A percentile compares a stretch with the other conserved stretches of the same genome.
These are phyloP conservation scores for Elongisporangium anandrum DNA, from an alignment of 352 stramenopile genomes.

Conservation along the genomic window DNA sequence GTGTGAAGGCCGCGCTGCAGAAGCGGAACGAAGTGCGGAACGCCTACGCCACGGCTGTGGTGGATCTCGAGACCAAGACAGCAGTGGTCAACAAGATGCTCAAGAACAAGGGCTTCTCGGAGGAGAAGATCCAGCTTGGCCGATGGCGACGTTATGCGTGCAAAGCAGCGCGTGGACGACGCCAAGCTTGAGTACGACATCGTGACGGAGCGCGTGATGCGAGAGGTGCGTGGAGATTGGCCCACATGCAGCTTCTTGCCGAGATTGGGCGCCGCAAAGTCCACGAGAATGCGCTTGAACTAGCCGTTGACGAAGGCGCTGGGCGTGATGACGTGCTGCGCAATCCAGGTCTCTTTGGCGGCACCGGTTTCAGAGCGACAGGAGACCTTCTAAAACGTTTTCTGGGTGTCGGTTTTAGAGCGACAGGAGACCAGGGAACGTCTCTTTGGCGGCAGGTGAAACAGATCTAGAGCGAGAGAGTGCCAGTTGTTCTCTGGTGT, in stretches of 20 bases:
- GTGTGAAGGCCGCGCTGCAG: conserved; percentile 85
- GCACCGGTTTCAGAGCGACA: too few species aligned
- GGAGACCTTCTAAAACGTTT: too few species aligned
- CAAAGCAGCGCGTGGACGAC: conserved; percentile 84
- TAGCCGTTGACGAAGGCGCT: conserved; percentile 8
- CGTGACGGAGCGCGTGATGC: conserved; percentile 91
- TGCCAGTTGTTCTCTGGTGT: too few species aligned
- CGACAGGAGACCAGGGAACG: too few species aligned
- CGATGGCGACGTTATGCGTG: conserved; percentile 64
- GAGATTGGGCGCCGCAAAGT: conserved; percentile 82
- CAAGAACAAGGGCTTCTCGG: conserved; percentile 58
- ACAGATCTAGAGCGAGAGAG: too few species aligned
- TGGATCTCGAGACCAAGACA: conserved; percentile 87
- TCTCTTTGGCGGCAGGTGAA: too few species aligned
- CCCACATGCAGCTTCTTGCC: conserved; percentile 85
- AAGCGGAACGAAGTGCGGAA: conserved; percentile 91
- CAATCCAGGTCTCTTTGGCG: too few species aligned
- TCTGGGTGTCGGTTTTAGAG: too few species aligned
- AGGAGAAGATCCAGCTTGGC: conserved; percentile 89
- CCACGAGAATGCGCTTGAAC: conserved; percentile 53
- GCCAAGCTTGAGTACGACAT: conserved; percentile 93
- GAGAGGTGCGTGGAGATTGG: conserved; percentile 57
- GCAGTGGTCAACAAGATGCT: conserved; percentile 49
- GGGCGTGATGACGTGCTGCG: conserved; percentile 38
- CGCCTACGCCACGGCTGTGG: conserved; percentile 82